Percentiles rank a stretch among this genome's conserved stretches.
Conservation (phyloP, 305 asterid genomes). For the Fraxinus baroniana region DNA sequence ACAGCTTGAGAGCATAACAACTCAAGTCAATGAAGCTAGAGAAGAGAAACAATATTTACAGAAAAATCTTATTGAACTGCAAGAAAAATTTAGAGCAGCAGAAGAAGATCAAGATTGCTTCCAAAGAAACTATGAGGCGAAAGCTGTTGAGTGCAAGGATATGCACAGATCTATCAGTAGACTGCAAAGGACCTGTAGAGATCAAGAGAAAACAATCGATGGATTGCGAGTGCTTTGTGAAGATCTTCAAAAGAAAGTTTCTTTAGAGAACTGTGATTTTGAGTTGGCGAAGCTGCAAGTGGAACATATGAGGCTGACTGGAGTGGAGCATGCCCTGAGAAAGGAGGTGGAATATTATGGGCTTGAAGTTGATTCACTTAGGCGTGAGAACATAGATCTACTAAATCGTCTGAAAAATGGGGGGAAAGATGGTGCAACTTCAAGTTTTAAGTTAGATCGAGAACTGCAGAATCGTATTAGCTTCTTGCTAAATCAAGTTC, state of each 20-base stretch:
- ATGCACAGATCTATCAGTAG: conserved; percentile 72
- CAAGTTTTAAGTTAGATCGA: conserved; percentile 73
- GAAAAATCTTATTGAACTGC: conserved; percentile 53
- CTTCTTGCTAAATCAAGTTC: conserved; percentile 71
- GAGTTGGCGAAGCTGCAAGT: conserved; percentile 59
- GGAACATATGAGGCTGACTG: conserved; percentile 71
- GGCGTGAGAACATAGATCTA: conserved; percentile 77
- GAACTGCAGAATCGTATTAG: conserved; percentile 69
- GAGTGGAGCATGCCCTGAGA: conserved; percentile 54
- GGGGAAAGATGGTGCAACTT: conserved; percentile 60
- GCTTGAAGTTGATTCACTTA: conserved; percentile 69
- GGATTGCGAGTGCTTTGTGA: conserved; percentile 75
- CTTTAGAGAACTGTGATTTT: conserved; percentile 45
- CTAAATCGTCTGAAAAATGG: conserved; percentile 65
- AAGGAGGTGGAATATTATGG: conserved; percentile 66
- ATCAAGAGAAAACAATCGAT: conserved; percentile 87
- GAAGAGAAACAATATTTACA: conserved; percentile 61
- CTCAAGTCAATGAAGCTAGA: conserved; percentile 47
- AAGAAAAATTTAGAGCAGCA: conserved; percentile 55
- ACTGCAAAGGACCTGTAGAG: conserved; percentile 78
- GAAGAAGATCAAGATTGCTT: conserved; percentile 71
- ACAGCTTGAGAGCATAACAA: conserved; percentile 54
- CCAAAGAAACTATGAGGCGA: conserved; percentile 66
- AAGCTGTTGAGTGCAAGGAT: conserved; percentile 76
- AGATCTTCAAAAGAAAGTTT: conserved; percentile 60